phyloP scores from a whole-genome alignment of 2,329 filamentous ascomycete genomes.

The Cytospora chrysosperma region DNA sequence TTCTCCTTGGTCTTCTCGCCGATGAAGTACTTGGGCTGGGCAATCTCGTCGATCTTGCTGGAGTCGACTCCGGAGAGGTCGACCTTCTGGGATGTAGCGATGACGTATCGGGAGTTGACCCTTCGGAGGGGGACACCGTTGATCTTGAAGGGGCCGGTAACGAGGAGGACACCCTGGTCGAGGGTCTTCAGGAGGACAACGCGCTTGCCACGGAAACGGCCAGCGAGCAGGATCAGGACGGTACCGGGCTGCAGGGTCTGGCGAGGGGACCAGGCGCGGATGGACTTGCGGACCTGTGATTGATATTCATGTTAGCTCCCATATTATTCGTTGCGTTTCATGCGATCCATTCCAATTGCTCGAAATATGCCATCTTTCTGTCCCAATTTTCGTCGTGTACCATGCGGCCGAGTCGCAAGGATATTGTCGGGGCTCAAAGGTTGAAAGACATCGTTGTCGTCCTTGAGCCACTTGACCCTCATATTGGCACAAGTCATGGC shows the following conservation, averaged over 20 bases:
- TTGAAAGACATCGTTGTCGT: neutral
- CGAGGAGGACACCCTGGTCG: conserved; percentile 94
- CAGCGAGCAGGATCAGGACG: conserved; percentile 97
- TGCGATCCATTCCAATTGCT: neutral
- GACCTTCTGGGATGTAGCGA: conserved; percentile 83
- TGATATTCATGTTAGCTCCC: conserved; percentile 32
- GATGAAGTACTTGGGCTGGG: conserved; percentile 87
- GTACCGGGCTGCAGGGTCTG: conserved; percentile 89
- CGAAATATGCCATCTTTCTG: neutral
- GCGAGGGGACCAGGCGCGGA: conserved; percentile 84
- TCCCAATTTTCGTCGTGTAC: neutral
- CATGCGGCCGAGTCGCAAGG: neutral
- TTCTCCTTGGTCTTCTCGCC: conserved; percentile 94
- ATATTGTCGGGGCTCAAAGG: neutral
- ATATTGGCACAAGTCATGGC: neutral
- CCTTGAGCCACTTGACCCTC: neutral
- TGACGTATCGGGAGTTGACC: conserved; percentile 91
- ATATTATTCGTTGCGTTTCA: conserved; percentile 4
- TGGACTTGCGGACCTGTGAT: conserved; percentile 84
- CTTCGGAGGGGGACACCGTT: conserved; percentile 97
- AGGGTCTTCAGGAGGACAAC: conserved; percentile 98
- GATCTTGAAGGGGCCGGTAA: conserved; percentile 99
- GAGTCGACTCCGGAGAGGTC: conserved; percentile 83
- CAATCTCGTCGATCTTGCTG: conserved; percentile 81
- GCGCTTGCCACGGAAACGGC: conserved; percentile 99